Percentiles rank a stretch among this genome's conserved stretches.
Evolutionary conservation across 2,329 filamentous ascomycete genomes (phyloP).

Genomic region (Ambrosiella cleistominuta): DNA sequence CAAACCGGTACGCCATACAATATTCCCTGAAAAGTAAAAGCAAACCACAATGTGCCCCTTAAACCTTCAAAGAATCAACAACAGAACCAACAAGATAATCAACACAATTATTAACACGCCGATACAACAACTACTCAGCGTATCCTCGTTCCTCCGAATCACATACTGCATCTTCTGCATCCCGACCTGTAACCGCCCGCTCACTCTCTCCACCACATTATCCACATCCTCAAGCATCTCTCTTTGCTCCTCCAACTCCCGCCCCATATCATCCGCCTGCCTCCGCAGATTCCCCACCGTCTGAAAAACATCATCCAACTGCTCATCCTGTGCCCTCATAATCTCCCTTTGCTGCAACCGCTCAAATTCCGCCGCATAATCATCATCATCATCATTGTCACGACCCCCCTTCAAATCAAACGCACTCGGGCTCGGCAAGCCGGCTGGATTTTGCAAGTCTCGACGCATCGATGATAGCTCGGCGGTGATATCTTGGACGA

Average conservation of each 20-base stretch:
- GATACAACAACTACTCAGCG: conserved; percentile 77
- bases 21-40: background rate
- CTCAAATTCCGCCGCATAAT: conserved; percentile 67
- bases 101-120: conserved; percentile 72
- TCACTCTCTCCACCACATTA: conserved; percentile 67
- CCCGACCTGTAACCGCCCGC: conserved; percentile 67
- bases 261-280: conserved; percentile 90
- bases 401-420: conserved; percentile 32
- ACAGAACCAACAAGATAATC: conserved; percentile 66
- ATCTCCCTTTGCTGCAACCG: conserved; percentile 80
- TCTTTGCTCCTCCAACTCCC: conserved; percentile 86
- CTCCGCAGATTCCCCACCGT: conserved; percentile 80
- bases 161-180: conserved; percentile 75
- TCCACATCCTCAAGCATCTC: conserved; percentile 81
- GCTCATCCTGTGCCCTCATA: conserved; percentile 87
- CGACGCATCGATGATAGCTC: conserved; percentile 82
- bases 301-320: conserved; percentile 78
- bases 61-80: conserved; percentile 38
- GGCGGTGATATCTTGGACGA: conserved; percentile 75
- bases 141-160: conserved; percentile 79
- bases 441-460: conserved; percentile 38
- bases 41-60: background rate
- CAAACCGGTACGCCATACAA: background rate
- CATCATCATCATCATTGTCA: conserved; percentile 28
- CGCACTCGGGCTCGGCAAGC: conserved; percentile 36